A percentile compares a stretch with the other conserved stretches of the same genome.
These are phyloP conservation scores for Suillus variegatus DNA, from an alignment of 768 basidiomycete species.

Conservation along the genomic window DNA sequence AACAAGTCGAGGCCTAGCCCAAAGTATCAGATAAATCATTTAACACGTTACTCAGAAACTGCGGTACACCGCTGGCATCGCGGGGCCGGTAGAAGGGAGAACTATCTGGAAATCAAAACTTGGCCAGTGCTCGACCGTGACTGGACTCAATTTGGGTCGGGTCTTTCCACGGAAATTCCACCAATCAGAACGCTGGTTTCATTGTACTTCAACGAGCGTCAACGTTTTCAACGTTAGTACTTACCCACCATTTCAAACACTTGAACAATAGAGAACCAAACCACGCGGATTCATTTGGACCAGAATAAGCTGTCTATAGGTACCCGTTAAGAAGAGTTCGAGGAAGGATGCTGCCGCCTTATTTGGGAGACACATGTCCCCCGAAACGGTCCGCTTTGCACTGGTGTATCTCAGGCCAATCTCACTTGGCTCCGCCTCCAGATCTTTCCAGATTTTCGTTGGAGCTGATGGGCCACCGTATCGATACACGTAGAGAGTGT, in stretches of 20 bases:
- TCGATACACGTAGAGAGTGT: not conserved
- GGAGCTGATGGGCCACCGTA: conserved; percentile 1
- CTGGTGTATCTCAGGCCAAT: conserved; percentile 5
- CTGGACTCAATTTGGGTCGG: not conserved
- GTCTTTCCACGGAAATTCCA: not conserved
- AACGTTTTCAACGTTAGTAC: not conserved
- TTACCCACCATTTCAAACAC: not conserved
- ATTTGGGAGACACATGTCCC: conserved; percentile 3
- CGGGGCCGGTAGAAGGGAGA: conserved; percentile 1
- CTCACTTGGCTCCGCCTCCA: conserved; percentile 2
- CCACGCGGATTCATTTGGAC: not conserved
- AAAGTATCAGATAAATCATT: conserved; percentile 4
- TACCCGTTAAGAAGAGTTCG: conserved; percentile 4
- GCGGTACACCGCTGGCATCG: conserved; percentile 2
- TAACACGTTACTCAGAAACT: conserved; percentile 2
- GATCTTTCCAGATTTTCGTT: conserved; percentile 2
- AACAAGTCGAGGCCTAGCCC: not conserved
- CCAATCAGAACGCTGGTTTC: not conserved
- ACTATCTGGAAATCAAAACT: not conserved
- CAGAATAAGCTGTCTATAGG: not conserved
- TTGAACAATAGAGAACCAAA: not conserved
- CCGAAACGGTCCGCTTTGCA: conserved; percentile 1
- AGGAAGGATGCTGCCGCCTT: not conserved
- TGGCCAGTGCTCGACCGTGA: not conserved
- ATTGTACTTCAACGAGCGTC: not conserved